These are phyloP conservation scores for Podaxis rugospora DNA, from an alignment of 768 basidiomycete species.

Conservation along the genomic window DNA sequence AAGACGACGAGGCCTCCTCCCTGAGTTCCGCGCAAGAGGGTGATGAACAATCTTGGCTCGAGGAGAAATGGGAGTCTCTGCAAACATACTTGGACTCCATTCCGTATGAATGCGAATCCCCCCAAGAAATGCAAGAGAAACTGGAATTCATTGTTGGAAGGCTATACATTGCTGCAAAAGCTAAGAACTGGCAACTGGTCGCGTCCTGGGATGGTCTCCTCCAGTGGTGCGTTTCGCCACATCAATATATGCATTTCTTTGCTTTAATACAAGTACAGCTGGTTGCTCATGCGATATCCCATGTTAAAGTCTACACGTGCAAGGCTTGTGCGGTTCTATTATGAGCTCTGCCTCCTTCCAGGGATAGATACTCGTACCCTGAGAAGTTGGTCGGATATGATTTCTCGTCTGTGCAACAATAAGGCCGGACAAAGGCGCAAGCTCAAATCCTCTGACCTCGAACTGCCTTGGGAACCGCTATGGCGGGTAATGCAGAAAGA, in stretches of 20 bases:
- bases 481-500: constrained; percentile 74
- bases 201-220: constrained; percentile 78
- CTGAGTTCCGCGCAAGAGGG: constrained; percentile 33
- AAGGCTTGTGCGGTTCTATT: constrained; percentile 71
- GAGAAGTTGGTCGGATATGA: constrained; percentile 76
- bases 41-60: constrained; percentile 37
- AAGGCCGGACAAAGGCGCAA: constrained; percentile 64
- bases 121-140: constrained; percentile 65
- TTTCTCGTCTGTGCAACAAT: constrained; percentile 63
- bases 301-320: constrained; percentile 64
- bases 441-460: constrained; percentile 61
- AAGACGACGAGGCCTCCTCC: constrained; percentile 54
- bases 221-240: constrained; percentile 54
- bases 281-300: constrained; percentile 80
- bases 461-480: constrained; percentile 71
- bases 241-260: not conserved
- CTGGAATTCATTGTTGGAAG: constrained; percentile 67
- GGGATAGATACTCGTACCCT: constrained; percentile 70
- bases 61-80: constrained; percentile 57
- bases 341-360: constrained; percentile 72
- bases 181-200: constrained; percentile 70
- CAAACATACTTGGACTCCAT: constrained; percentile 62
- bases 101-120: constrained; percentile 70
- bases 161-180: constrained; percentile 65
- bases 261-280: constrained; percentile 36